Conservation (phyloP, 169 alveolate species). For the Cryptosporidium sp. region DNA sequence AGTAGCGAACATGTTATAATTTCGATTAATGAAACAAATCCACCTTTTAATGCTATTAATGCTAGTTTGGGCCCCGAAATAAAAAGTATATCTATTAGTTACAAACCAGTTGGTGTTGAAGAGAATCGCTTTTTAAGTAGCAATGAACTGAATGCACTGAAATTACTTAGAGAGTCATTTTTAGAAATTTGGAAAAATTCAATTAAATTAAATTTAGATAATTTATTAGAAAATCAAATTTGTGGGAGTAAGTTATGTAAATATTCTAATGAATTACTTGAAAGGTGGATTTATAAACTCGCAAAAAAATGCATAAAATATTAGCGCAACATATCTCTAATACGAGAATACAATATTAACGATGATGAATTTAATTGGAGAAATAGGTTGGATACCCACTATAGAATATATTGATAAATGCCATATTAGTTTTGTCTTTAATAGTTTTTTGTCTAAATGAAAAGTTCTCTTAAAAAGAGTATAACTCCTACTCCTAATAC, state of each 20-base stretch:
- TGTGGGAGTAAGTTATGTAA: neutral
- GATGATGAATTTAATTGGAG: neutral
- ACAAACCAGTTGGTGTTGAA: neutral
- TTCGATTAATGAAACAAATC: constrained; percentile 23
- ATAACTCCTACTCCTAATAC: neutral
- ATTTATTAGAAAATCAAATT: neutral
- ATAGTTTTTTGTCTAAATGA: constrained; percentile 21
- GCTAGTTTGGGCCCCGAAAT: neutral
- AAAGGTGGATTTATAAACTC: constrained; percentile 49
- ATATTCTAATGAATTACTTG: constrained; percentile 33
- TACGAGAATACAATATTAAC: constrained; percentile 5
- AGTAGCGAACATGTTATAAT: constrained; percentile 7
- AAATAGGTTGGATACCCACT: neutral
- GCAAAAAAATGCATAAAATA: constrained; percentile 54
- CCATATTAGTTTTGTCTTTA: neutral
- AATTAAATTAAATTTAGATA: neutral
- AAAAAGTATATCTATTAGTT: neutral
- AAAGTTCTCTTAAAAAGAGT: neutral
- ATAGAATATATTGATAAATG: neutral
- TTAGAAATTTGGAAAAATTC: constrained; percentile 42
- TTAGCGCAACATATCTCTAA: constrained; percentile 32
- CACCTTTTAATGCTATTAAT: too few species aligned
- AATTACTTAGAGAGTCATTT: constrained; percentile 35
- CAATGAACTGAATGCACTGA: constrained; percentile 3
- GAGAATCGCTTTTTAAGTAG: neutral